Evolutionary conservation across 208 protist genomes (phyloP).

Genomic region (Naegleria fowleri): DNA sequence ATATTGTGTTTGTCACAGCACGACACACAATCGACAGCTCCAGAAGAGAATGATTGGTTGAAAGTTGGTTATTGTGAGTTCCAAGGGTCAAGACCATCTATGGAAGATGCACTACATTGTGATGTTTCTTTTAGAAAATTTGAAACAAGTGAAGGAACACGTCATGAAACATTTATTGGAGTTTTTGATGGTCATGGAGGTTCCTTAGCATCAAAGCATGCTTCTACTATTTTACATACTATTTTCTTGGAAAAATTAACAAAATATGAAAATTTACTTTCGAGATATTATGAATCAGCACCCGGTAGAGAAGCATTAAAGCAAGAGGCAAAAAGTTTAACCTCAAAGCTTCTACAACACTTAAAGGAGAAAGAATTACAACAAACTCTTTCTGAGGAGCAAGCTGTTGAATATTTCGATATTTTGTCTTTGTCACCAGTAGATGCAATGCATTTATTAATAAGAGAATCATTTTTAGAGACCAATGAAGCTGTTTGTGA

Average conservation of each 20-base stretch:
- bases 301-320: neutral
- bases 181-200: conserved; percentile 20
- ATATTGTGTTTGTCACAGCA: neutral
- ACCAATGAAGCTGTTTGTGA: conserved; percentile 30
- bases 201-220: neutral
- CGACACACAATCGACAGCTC: neutral
- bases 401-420: neutral
- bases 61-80: neutral
- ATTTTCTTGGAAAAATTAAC: neutral
- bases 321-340: neutral
- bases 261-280: neutral
- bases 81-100: neutral
- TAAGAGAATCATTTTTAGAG: conserved; percentile 37
- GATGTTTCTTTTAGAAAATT: neutral
- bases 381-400: neutral
- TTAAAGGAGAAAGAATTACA: neutral
- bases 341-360: neutral
- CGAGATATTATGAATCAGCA: neutral
- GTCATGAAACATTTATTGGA: neutral
- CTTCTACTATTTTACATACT: neutral
- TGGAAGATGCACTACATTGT: conserved; percentile 17
- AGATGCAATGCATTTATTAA: neutral
- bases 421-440: neutral
- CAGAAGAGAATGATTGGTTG: neutral
- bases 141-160: no score